Evolutionary conservation across 2,329 filamentous ascomycete genomes (phyloP), one percentile per base, ranked within the genome.

Genomic region (Trichophyton benhamiae): DNA sequence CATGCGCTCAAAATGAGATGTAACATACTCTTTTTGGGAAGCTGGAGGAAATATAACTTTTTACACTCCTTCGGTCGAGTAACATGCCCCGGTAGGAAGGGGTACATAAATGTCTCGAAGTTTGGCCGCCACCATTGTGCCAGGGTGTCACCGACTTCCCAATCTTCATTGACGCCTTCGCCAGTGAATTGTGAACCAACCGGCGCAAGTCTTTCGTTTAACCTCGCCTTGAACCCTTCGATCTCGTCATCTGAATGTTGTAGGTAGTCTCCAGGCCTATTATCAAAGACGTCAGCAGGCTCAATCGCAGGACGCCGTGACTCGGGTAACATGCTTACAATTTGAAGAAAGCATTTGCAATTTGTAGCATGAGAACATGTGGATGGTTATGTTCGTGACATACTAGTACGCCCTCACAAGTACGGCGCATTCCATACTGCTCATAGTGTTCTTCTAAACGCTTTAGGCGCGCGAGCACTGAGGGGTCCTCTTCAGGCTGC

Each of bases 81-180:
- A 65, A 96, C 90, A 77, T 99, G 94, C 17, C 91, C 90, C 6
- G 94, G 94, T 62, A 97, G 87, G 75, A 96, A 99, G 0, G 94
- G 94, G 74, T 99, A 99, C 91, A 99, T 96, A 80, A 97, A 97
- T 1, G 94, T 97, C 80, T 99, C 94, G 73, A 97, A 96, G 79
- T 97, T 99, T 60, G 94, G 94, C 62, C 94, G 83, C 91, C 92
- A 99, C 94, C 94, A 99, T 77, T 96, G 91, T 60, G 94, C 92
- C 61, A 99, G 81, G 57, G 91, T 96, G 73, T 97, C 94, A 68
- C 89, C 90, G 67, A 99, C 85, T 73, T 95, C 83, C 94, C 94
- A 99, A 71, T 96, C 90, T 66, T 89, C 88, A 72, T 92, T 91
- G 68, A 94, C 89, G 58, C 88, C 89, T 74, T 95, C 88, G 64